Base-by-base conservation (phyloP, 1,284 basidiomycete species). In the Moesziomyces parantarcticus region DNA sequence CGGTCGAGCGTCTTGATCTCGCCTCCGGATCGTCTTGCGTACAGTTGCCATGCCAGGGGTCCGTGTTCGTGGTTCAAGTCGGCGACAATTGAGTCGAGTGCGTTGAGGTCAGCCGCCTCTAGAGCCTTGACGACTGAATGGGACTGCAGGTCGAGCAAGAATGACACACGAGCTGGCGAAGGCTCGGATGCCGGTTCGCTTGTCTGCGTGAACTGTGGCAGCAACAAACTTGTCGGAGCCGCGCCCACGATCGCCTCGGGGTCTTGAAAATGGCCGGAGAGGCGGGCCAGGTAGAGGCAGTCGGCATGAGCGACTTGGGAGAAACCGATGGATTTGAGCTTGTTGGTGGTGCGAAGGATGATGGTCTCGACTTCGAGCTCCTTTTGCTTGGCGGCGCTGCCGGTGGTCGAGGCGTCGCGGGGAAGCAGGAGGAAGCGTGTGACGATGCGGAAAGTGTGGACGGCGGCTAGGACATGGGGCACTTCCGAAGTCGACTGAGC, bases 301-400 rank as follows among this genome's bases (percentile, higher is more conserved):
- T 72, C 69, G 18, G 58, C 46, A 11, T 23, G 46, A 34, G 70
- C 59, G 21, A 46, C 42, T 3, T 60, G 5, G 25, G 32, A 2
- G 3, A 66, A 32, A 3, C 67, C 67, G 20, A 70, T 48, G 1
- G 58, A 18, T 18, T 54, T 59, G 61, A 70, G 54, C 49, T 70
- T 70, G 42, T 9, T 50, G 46, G 57, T 61, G 0, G 61, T 52
- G 18, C 62, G 57, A n/a, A 74, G 51, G 13, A 65, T 48, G 32
- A 74, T 55, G 13, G 61, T 69, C 44, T 69, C 66, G 23, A 74
- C 62, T 42, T 69, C 71, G 49, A 74, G 65, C 56, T 65, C 58
- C 29, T 74, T 74, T 36, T 59, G 61, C 40, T 62, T 65, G 46
- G 51, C 41, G 1, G 54, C 39, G 3, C 36, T 36, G 20, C 50